phyloP scores from a whole-genome alignment of 1,284 basidiomycete species.

The Trichosporon sp. region DNA sequence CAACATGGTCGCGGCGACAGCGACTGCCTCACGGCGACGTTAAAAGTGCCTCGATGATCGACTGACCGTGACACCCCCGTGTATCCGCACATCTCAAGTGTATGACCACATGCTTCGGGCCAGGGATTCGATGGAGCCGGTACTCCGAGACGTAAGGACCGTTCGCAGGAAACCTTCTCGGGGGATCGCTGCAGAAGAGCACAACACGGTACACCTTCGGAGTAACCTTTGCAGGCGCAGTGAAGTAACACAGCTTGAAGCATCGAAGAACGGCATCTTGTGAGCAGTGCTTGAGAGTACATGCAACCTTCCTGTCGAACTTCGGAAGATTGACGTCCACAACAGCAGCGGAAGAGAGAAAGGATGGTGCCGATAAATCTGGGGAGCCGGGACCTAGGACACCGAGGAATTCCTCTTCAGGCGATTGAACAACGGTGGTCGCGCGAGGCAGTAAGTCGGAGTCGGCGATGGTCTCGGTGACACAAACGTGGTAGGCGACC shows the following conservation, averaged over 20 bases:
- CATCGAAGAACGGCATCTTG: not conserved
- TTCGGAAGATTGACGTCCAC: not conserved
- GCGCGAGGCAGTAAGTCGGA: not conserved
- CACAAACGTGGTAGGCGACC: not conserved
- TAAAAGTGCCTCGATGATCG: no score
- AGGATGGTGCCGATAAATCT: not conserved
- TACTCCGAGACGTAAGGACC: no score
- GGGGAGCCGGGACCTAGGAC: not conserved
- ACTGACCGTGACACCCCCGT: no score
- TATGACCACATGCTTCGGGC: not conserved
- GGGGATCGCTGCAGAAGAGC: not conserved
- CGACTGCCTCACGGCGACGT: no score
- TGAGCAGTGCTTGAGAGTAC: not conserved
- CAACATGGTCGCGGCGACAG: no score
- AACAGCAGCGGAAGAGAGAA: not conserved
- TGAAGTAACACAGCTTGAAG: not conserved
- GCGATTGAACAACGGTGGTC: not conserved
- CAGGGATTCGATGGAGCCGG: not conserved
- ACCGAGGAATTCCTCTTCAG: not conserved
- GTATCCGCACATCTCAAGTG: not conserved
- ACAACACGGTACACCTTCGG: not conserved
- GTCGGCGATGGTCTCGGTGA: not conserved
- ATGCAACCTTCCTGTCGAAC: not conserved
- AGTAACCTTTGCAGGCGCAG: not conserved
- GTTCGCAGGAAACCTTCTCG: no score